Evolutionary conservation across 305 asterid genomes (phyloP), one percentile per base, ranked within the genome.

Genomic region (Fraxinus ornus): DNA sequence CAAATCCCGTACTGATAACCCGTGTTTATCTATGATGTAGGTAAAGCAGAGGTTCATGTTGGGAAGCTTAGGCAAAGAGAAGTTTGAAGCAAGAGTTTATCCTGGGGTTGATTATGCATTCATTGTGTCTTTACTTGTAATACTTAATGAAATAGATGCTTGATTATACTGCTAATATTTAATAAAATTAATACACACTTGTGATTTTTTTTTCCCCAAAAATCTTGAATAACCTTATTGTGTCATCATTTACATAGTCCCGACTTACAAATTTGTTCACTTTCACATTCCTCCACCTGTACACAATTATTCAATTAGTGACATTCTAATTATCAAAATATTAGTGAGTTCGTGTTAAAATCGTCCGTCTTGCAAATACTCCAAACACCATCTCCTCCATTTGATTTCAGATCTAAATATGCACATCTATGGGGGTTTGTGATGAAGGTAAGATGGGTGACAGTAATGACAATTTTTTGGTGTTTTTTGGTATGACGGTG

Each of bases 31-130:
- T 68, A 47, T 39, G 10, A 5, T 80, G 83, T 74, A 86, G 91
- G 89, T 85, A 19, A 88, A 82, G 77, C 90, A 87, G 77, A 84
- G 72, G 75, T 77, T 78, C 79, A 82, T 33, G 73, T 26, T 85
- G 73, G 83, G 76, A 72, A 86, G 73, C 64, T 30, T 85, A 74
- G 84, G 84, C 28, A 80, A 78, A 82, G 88, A 84, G n/a, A 87
- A 66, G 9, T 91, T 86, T 79, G 87, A 81, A 76, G 89, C 86
- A 76, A 85, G 89, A 88, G 88, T 91, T 8, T 88, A 87, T 82
- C 91, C 91, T 41, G 92, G 92, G 39, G 79, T 85, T 30, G 92
- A 91, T 62, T 87, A 85, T 60, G 94, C 89, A 12, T 90, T 91
- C 71, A 35, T 91, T n/a, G 62, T 85, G 22, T 88, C 93, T 33